Conservation (phyloP, 179 eudicot species). For the Patellifolia procumbens region DNA sequence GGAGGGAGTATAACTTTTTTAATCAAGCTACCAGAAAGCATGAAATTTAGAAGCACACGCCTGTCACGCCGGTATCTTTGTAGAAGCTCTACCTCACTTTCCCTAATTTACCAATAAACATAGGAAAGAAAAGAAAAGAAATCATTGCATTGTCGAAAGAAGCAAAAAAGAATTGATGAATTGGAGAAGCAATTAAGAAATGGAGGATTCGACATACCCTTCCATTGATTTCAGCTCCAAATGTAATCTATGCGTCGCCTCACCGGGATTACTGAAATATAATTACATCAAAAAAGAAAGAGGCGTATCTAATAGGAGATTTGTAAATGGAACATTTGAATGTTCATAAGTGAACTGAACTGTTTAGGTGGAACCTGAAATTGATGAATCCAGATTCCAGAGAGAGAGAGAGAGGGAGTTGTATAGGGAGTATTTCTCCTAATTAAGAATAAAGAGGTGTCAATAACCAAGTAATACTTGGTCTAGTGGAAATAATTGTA, state of each 20-base stretch:
- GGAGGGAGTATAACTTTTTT: constrained; percentile 98
- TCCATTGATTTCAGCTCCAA: constrained; percentile 38
- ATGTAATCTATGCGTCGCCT: constrained; percentile 7
- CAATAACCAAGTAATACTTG: too few species aligned
- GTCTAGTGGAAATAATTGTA: too few species aligned
- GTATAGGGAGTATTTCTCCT: too few species aligned
- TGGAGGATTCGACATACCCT: constrained; percentile 34
- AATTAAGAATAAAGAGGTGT: too few species aligned
- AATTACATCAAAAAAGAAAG: too few species aligned
- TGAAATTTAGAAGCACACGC: constrained; percentile 74
- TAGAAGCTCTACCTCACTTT: constrained; percentile 64
- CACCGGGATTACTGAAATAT: constrained; percentile 4
- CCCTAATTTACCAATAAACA: constrained; percentile 48
- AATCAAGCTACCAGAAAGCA: constrained; percentile 90
- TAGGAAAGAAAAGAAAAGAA: constrained; percentile 1
- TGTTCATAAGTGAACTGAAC: too few species aligned
- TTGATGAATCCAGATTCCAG: too few species aligned
- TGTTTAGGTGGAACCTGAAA: too few species aligned
- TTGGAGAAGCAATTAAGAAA: neutral
- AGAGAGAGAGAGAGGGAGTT: too few species aligned
- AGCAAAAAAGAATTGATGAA: neutral
- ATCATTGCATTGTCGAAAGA: neutral
- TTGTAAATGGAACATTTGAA: too few species aligned
- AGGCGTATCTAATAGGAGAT: too few species aligned
- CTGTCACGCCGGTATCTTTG: constrained; percentile 92